Base-by-base conservation (phyloP, 2,329 filamentous ascomycete genomes). In the Coccinonectria pachysandricola region DNA sequence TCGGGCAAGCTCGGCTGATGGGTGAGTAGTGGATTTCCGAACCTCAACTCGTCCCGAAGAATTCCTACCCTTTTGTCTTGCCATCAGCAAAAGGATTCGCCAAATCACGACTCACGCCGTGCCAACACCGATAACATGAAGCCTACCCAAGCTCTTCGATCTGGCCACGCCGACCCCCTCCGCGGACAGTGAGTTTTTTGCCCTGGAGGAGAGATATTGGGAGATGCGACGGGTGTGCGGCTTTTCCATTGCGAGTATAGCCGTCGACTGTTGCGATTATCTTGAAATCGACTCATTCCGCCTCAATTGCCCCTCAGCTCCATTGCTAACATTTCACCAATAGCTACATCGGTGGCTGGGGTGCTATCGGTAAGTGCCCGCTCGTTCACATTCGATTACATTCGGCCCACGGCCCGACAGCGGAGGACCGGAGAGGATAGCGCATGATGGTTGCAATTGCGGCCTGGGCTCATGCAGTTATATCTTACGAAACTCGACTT, bases 261-360 rank as follows among this genome's bases (percentile, higher is more conserved):
- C n/a, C n/a, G n/a, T n/a, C n/a, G n/a, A n/a, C n/a, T n/a, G n/a
- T n/a, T n/a, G n/a, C n/a, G n/a, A n/a, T n/a, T n/a, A 30, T 10
- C 29, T 20, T 30, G 30, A 23, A 27, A 29, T 22, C 34, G 26
- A 19, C 36, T 34, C 28, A 12, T 22, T 19, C 21, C 21, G 6
- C 21, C n/a, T 28, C 30, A 37, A 37, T 38, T 15, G 26, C 26
- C 14, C 7, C 17, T 14, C 21, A 33, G 24, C 8, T 11, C 6
- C 21, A 24, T 31, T n/a, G n/a, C n/a, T n/a, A n/a, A n/a, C n/a
- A n/a, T n/a, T n/a, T n/a, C n/a, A n/a, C 28, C 34, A 35, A 12
- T 37, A 87, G 82, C 54, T 86, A 65, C 58, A 61, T 87, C 33
- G 82, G 82, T 45, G 60, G 60, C 56, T 88, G 81, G 79, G 82